Evolutionary conservation across 176 grass and related monocot genomes (phyloP).

Genomic region (Tillandsia leiboldiana): DNA sequence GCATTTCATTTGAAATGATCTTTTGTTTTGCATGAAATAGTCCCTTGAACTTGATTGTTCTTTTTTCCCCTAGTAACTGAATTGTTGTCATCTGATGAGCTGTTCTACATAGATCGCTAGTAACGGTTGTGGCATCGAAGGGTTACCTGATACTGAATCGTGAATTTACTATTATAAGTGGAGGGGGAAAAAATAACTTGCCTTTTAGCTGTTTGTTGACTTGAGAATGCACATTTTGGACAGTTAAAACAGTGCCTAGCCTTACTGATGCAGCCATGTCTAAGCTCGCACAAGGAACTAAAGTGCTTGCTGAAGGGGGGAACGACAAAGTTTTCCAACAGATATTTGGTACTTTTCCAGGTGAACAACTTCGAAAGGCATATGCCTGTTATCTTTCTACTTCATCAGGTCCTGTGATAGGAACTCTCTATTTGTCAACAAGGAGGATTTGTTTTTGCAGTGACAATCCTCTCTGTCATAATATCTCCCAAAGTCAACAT

Average conservation of each 20-base stretch:
- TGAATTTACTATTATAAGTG: no score
- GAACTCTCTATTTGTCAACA: conserved; percentile 81
- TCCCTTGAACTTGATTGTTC: no score
- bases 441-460: conserved; percentile 74
- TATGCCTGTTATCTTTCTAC: conserved; percentile 94
- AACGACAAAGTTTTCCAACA: conserved; percentile 69
- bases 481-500: conserved; percentile 17
- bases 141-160: no score
- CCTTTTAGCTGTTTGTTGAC: neutral
- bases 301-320: conserved; percentile 85
- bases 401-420: conserved; percentile 71
- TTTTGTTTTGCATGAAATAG: no score
- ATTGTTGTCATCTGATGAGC: no score
- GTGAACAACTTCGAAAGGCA: conserved; percentile 68
- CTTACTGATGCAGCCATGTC: conserved; percentile 65
- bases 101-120: no score
- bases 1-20: no score
- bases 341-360: conserved; percentile 50
- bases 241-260: conserved; percentile 69
- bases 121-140: no score
- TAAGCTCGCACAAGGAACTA: conserved; percentile 73
- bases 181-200: neutral
- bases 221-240: neutral
- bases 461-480: conserved; percentile 51
- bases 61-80: no score